Percentiles rank a stretch among this genome's conserved stretches.
These are phyloP conservation scores for Fraxinus angustifolia DNA, from an alignment of 305 asterid genomes.

Conservation along the genomic window DNA sequence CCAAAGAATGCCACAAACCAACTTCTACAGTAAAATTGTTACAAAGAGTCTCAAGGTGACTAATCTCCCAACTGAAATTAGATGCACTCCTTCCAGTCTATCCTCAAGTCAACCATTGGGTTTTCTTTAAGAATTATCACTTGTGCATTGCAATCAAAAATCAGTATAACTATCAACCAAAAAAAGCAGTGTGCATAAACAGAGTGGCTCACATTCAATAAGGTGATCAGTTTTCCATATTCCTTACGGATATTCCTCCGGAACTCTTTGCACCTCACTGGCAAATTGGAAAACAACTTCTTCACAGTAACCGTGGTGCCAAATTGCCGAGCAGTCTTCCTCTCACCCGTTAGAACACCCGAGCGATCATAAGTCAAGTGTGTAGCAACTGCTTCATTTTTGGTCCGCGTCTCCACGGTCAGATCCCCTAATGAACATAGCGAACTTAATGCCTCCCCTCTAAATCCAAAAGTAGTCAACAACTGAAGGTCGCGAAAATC, in stretches of 20 bases:
- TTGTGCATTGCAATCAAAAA: not conserved
- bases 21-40: not conserved
- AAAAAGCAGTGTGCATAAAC: constrained; percentile 7
- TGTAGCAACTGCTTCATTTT: constrained; percentile 73
- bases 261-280: constrained; percentile 92
- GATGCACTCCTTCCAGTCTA: not conserved
- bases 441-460: constrained; percentile 98
- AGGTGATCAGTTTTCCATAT: constrained; percentile 76
- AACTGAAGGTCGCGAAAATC: constrained; percentile 87
- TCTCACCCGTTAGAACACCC: constrained; percentile 67
- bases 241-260: constrained; percentile 81
- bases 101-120: not conserved
- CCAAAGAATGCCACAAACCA: not conserved
- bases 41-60: not conserved
- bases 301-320: constrained; percentile 91
- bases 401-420: constrained; percentile 82
- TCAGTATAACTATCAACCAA: constrained; percentile 4
- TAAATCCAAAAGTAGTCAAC: constrained; percentile 80
- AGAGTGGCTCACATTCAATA: constrained; percentile 65
- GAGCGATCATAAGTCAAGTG: constrained; percentile 72
- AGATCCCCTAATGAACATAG: constrained; percentile 78
- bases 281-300: constrained; percentile 81
- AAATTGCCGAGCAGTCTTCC: constrained; percentile 85
- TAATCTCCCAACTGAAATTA: not conserved
- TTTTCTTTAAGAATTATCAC: not conserved